phyloP scores from a whole-genome alignment of 176 grass and related monocot species.

The Oropetium thomaeum region DNA sequence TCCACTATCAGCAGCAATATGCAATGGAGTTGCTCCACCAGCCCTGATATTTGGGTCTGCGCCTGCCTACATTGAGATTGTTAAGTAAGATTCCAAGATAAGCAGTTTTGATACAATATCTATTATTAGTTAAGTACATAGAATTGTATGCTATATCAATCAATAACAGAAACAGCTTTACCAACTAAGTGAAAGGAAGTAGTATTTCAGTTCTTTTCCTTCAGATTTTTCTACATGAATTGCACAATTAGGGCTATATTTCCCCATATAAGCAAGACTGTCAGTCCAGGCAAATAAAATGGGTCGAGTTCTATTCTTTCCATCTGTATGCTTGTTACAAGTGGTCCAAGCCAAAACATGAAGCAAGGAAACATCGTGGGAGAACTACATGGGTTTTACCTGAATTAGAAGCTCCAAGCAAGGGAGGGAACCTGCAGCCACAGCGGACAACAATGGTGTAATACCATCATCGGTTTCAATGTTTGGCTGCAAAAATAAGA shows the following conservation, averaged over 20 bases:
- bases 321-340: not conserved
- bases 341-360: not conserved
- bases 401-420: conserved; percentile 83
- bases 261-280: conserved; percentile 4
- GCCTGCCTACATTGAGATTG: conserved; percentile 55
- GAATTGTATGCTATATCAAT: not conserved
- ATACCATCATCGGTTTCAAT: conserved; percentile 82
- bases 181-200: not conserved
- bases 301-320: not conserved
- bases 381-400: conserved; percentile 32
- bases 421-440: conserved; percentile 73
- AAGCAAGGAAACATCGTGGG: conserved; percentile 6
- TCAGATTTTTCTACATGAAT: not conserved
- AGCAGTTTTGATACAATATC: not conserved
- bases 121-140: conserved; percentile 11
- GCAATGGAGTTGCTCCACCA: conserved; percentile 88
- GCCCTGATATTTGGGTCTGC: conserved; percentile 79
- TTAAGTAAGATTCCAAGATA: not conserved
- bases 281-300: not conserved
- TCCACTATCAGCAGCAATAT: conserved; percentile 81
- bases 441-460: conserved; percentile 79
- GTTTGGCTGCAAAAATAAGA: conserved; percentile 51
- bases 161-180: not conserved
- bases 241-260: not conserved
- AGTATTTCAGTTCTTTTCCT: not conserved